Base-by-base conservation (phyloP, 306 rosid species). In the Acacia acuminata region DNA sequence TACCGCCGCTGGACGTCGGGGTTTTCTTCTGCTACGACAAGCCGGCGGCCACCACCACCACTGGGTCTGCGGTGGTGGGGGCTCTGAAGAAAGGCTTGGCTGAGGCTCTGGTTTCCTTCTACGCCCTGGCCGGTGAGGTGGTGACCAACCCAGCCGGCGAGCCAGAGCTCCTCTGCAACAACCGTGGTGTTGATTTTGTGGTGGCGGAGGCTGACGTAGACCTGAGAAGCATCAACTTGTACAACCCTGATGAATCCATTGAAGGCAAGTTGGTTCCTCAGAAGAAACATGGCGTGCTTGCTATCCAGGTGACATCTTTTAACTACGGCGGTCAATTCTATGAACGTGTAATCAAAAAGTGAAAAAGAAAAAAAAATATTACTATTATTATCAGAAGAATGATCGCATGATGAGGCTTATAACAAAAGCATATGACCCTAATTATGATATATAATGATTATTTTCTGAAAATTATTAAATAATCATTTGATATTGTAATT, bases 111-210 rank as follows among this genome's bases (percentile, higher is more conserved):
- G 86, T 86, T 38, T 44, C 93, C 36, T 89, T 80, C 72, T 91
- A 91, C 70, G 90, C 91, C 55, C 85, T 91, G 44, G 89, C 89
- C 0, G 94, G 92, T 7, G 97, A 94, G 82, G 77, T 94, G 40
- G 89, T 91, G 75, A 0, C 10, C 0, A 94, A 90, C 84, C 63
- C 90, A 14, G 64, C 53, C 20, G 93, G 89, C 11, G 98, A 91
- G 76, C 97, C 93, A 3, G 94, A 94, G 87, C n/a, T 91, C 22
- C 89, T 85, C 11, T 94, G 97, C 63, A 89, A 90, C 73, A 91
- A 94, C 87, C 89, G 88, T 27, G 98, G 98, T 0, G 98, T 94
- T 0, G 93, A 89, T 69, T 94, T 91, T 48, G 53, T 82, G 0
- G 94, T 90, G 83, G 98, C 92, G 15, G 76, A 47, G 40, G 94